These are phyloP conservation scores for Daldinia childiae DNA, from an alignment of 495 filamentous ascomycete genomes.

Conservation along the genomic window DNA sequence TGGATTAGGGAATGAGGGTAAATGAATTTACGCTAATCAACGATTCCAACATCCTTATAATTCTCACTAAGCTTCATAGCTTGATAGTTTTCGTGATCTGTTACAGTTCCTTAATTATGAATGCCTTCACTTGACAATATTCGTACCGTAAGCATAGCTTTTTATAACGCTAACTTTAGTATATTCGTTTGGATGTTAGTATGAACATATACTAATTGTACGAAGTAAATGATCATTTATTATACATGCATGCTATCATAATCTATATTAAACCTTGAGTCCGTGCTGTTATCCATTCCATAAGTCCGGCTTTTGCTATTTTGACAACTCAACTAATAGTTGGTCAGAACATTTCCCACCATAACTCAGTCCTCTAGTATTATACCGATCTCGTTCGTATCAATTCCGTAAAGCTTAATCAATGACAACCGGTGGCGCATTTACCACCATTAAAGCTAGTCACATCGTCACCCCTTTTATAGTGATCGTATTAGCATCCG, in stretches of 20 bases:
- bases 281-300: neutral
- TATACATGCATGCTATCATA: neutral
- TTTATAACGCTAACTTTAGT: neutral
- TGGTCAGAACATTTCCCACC: neutral
- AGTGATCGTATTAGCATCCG: conserved; percentile 2
- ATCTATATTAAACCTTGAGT: neutral
- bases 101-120: neutral
- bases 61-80: neutral
- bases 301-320: neutral
- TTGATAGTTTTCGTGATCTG: neutral
- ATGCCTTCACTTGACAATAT: neutral
- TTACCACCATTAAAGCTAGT: neutral
- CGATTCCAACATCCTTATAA: neutral
- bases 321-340: neutral
- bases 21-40: conserved; percentile 34
- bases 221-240: neutral
- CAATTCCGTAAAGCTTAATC: neutral
- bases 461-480: neutral
- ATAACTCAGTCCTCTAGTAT: neutral
- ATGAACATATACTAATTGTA: neutral
- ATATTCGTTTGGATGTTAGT: neutral
- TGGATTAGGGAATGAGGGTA: conserved; percentile 23
- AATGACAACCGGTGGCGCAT: conserved; percentile 27
- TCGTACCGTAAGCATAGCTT: neutral
- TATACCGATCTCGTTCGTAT: neutral